Evolutionary conservation across 192 early-diverging fungal species (phyloP).

Genomic region (Linnemannia elongata): DNA sequence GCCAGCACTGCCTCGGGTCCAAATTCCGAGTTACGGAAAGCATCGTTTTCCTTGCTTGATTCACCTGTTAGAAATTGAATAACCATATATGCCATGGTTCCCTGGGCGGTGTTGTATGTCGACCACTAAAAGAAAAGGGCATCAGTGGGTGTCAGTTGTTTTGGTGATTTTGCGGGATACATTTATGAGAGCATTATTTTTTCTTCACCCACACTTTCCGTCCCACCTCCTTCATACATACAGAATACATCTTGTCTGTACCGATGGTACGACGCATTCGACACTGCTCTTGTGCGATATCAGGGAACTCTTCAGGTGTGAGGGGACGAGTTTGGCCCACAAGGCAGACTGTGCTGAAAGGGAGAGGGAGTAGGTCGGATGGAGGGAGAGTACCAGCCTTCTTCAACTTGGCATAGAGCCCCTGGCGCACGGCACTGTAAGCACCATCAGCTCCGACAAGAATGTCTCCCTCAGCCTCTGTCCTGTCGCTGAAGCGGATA

Average conservation of each 20-base stretch:
- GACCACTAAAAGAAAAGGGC: not conserved
- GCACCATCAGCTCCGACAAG: slow-evolving; percentile 54
- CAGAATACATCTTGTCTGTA: slow-evolving; percentile 9
- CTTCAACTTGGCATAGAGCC: slow-evolving; percentile 7
- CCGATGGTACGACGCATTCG: not conserved
- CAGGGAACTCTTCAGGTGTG: slow-evolving; percentile 13
- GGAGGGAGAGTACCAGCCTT: not conserved
- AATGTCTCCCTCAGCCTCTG: slow-evolving; percentile 18
- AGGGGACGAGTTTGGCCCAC: slow-evolving; percentile 15
- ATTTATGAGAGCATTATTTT: not conserved
- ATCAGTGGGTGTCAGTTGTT: not conserved
- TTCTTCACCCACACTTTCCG: not conserved
- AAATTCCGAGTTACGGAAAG: slow-evolving; percentile 8
- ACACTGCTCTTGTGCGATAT: not conserved
- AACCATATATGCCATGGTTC: not conserved
- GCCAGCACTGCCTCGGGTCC: slow-evolving; percentile 9
- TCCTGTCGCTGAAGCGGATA: slow-evolving; percentile 25
- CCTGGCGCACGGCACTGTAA: slow-evolving; percentile 24
- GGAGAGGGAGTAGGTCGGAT: not conserved
- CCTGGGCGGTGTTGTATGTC: not conserved
- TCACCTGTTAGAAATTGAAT: not conserved
- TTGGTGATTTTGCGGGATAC: not conserved
- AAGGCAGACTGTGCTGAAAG: slow-evolving; percentile 5
- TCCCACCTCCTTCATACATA: not conserved
- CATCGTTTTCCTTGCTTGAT: not conserved